Percentiles rank a stretch among this genome's conserved stretches.
Conservation (phyloP, 1,139 yeast genomes). For the Arxiozyma heterogenica region DNA sequence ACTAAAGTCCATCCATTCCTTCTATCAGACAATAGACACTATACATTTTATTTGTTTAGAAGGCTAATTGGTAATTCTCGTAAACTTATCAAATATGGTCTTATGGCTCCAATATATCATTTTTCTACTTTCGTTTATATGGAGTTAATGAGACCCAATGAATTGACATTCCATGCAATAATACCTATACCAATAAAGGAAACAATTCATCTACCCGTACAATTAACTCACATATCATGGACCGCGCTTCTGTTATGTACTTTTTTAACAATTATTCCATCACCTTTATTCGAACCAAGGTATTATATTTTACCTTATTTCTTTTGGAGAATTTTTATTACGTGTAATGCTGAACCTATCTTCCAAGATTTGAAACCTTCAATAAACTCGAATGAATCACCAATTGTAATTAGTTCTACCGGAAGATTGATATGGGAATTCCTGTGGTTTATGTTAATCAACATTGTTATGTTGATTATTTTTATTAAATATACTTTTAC, state of each 20-base stretch:
- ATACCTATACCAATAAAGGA: constrained; percentile 32
- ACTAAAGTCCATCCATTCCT: constrained; percentile 84
- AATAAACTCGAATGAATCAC: constrained; percentile 11
- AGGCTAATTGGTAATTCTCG: constrained; percentile 44
- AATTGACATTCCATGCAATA: constrained; percentile 30
- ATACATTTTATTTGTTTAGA: constrained; percentile 75
- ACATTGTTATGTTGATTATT: constrained; percentile 42
- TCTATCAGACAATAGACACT: constrained; percentile 90
- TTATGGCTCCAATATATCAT: constrained; percentile 63
- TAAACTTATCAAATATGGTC: constrained; percentile 27
- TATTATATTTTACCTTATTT: constrained; percentile 78
- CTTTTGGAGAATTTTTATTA: constrained; percentile 56
- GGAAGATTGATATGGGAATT: constrained; percentile 46
- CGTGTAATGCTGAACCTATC: constrained; percentile 36
- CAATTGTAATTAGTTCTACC: constrained; percentile 23
- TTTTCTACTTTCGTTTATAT: constrained; percentile 47
- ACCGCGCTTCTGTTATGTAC: constrained; percentile 47
- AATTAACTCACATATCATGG: constrained; percentile 35
- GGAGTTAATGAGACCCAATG: constrained; percentile 32
- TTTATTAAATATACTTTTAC: constrained; percentile 55
- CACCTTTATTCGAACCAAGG: constrained; percentile 90
- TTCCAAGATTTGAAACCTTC: constrained; percentile 16
- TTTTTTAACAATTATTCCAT: constrained; percentile 60
- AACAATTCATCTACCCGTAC: constrained; percentile 31
- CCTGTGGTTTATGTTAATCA: constrained; percentile 50